Percentiles rank a stretch among this genome's conserved stretches.
Conservation (phyloP, 1,139 yeast species). For the Suhomyces choctaworum region DNA sequence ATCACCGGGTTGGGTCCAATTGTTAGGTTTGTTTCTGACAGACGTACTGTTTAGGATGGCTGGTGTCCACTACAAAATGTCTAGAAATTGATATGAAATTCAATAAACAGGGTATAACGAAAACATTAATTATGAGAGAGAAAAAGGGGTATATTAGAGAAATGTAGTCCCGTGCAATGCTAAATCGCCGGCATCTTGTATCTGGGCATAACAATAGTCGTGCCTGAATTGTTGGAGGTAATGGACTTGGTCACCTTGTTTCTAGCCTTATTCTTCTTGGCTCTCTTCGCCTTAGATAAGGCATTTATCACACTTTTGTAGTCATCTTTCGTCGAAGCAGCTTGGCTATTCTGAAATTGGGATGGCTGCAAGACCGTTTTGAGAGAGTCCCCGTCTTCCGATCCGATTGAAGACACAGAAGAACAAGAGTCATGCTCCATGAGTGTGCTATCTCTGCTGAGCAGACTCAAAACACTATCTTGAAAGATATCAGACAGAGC, state of each 20-base stretch:
- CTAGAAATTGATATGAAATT: constrained; percentile 6
- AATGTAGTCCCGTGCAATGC: too few relatives aligned
- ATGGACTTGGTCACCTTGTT: constrained; percentile 5
- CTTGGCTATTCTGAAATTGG: constrained; percentile 3
- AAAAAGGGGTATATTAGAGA: too few relatives aligned
- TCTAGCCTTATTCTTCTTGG: constrained; percentile 10
- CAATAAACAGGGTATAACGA: constrained; percentile 7
- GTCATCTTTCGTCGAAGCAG: constrained; percentile 10
- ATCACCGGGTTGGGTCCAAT: constrained; percentile 87
- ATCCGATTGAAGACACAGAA: constrained; percentile 7
- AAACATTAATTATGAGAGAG: too few relatives aligned
- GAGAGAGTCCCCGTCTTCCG: constrained; percentile 1
- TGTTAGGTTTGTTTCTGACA: constrained; percentile 80
- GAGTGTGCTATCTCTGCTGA: constrained; percentile 9
- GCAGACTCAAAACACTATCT: constrained; percentile 10
- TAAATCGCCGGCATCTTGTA: constrained; percentile 3
- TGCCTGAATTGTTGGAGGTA: constrained; percentile 2
- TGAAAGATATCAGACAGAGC: constrained; percentile 12
- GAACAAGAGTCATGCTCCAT: constrained; percentile 11
- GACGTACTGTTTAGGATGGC: constrained; percentile 63
- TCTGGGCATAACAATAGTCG: constrained; percentile 2
- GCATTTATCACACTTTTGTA: constrained; percentile 18
- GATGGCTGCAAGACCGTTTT: constrained; percentile 16
- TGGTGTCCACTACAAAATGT: background rate
- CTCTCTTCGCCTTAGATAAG: constrained; percentile 20